phyloP scores from a whole-genome alignment of 176 grass and related monocot genomes.

The Oryza australiensis region DNA sequence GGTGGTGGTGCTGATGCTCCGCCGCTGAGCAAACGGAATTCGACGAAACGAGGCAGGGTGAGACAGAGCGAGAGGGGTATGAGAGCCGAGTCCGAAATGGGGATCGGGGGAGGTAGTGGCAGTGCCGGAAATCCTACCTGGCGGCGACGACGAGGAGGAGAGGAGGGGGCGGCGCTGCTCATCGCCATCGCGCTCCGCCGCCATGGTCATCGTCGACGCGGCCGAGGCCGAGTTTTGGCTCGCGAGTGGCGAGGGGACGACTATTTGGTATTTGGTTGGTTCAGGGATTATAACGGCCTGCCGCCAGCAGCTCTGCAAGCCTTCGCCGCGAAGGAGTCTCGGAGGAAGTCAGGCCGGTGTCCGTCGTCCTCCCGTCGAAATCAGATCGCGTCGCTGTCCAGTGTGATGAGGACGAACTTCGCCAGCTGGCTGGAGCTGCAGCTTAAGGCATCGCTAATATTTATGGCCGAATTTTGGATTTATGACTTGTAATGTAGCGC shows the following conservation, averaged over 20 bases:
- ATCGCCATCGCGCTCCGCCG: constrained; percentile 19
- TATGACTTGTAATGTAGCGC: too few relatives aligned
- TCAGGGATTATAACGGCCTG: not conserved
- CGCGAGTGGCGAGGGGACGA: too few relatives aligned
- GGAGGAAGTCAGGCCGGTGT: too few relatives aligned
- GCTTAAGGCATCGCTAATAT: too few relatives aligned
- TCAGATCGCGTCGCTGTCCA: not conserved
- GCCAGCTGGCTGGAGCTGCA: too few relatives aligned
- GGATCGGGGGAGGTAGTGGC: not conserved
- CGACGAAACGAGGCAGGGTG: not conserved
- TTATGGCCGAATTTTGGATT: too few relatives aligned
- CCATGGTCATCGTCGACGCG: constrained; percentile 17
- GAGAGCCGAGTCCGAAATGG: not conserved
- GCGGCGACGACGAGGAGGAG: not conserved
- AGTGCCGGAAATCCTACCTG: not conserved
- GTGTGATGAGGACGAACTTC: not conserved
- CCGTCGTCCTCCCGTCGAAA: not conserved
- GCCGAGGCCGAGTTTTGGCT: not conserved
- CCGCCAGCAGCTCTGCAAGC: too few relatives aligned
- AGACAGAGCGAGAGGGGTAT: not conserved
- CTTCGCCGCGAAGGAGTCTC: not conserved
- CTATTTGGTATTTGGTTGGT: too few relatives aligned
- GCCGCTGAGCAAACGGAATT: constrained; percentile 1
- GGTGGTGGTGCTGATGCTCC: constrained; percentile 28
- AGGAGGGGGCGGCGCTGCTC: constrained; percentile 43